These are phyloP conservation scores for Huntiella omanensis DNA, from an alignment of 2,329 filamentous ascomycete genomes.

Conservation along the genomic window DNA sequence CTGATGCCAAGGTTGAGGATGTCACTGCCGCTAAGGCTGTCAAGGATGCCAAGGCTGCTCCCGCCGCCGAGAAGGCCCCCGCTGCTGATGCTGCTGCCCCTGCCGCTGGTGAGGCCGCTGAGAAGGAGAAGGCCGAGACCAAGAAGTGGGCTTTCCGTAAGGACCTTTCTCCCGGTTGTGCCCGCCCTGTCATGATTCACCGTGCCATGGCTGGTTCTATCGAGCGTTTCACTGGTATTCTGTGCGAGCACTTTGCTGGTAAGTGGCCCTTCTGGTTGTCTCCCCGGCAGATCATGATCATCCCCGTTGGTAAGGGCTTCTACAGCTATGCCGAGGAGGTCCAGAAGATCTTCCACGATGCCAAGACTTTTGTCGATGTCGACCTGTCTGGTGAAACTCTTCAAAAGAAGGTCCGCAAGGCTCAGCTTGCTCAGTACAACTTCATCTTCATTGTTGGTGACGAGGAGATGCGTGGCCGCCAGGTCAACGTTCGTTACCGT, in stretches of 20 bases:
- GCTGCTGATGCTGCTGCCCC: constrained; percentile 10
- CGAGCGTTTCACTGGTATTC: constrained; percentile 47
- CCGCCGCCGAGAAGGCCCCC: constrained; percentile 11
- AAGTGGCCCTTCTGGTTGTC: constrained; percentile 85
- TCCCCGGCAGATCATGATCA: constrained; percentile 56
- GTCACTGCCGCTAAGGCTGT: constrained; percentile 11
- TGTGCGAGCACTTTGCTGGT: constrained; percentile 68
- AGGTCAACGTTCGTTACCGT: constrained; percentile 45
- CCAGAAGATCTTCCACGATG: constrained; percentile 44
- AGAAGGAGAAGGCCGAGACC: constrained; percentile 26
- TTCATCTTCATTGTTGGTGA: constrained; percentile 57
- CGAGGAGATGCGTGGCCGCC: constrained; percentile 38
- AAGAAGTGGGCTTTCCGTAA: constrained; percentile 22
- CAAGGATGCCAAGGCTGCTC: constrained; percentile 17
- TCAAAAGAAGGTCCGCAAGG: constrained; percentile 76
- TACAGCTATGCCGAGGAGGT: constrained; percentile 62
- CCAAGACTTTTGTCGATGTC: constrained; percentile 48
- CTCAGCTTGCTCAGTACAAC: constrained; percentile 66
- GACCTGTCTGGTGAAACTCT: constrained; percentile 49
- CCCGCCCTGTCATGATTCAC: constrained; percentile 72
- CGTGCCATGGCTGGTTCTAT: constrained; percentile 59
- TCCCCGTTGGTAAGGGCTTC: constrained; percentile 55
- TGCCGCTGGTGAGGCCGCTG: constrained; percentile 19
- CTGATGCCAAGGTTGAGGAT: constrained; percentile 35
- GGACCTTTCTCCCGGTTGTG: constrained; percentile 46